phyloP scores from a whole-genome alignment of 805 yeast genomes.

The Starmerella kuoi region DNA sequence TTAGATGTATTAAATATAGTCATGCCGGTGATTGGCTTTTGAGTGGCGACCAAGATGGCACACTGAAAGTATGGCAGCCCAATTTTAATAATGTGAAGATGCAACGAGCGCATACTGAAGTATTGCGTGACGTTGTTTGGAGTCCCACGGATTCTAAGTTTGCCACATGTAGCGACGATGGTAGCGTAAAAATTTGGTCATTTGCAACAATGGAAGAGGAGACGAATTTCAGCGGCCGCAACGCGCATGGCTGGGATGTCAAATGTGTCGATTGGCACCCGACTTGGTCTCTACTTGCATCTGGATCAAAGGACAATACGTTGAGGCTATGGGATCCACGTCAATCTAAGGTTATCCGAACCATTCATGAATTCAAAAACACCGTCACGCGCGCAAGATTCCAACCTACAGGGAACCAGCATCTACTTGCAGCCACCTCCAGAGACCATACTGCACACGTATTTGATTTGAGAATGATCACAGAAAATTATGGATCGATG shows the following conservation, averaged over 20 bases:
- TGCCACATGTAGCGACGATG: slow-evolving; percentile 90
- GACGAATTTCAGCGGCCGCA: slow-evolving; percentile 50
- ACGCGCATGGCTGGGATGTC: slow-evolving; percentile 90
- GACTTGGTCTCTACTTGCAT: slow-evolving; percentile 65
- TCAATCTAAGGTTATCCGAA: slow-evolving; percentile 49
- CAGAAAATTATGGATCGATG: slow-evolving; percentile 1
- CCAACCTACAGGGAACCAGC: slow-evolving; percentile 65
- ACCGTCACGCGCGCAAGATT: slow-evolving; percentile 78
- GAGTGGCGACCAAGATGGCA: slow-evolving; percentile 88
- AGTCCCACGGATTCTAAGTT: slow-evolving; percentile 84
- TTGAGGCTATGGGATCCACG: slow-evolving; percentile 96
- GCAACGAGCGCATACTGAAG: slow-evolving; percentile 62
- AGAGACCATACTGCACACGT: slow-evolving; percentile 80
- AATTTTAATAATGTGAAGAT: slow-evolving; percentile 88
- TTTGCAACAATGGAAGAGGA: slow-evolving; percentile 79
- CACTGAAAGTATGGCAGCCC: slow-evolving; percentile 92
- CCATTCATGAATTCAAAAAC: slow-evolving; percentile 85
- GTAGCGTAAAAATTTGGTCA: slow-evolving; percentile 83
- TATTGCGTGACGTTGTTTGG: slow-evolving; percentile 75
- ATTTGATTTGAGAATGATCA: slow-evolving; percentile 55
- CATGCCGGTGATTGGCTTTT: slow-evolving; percentile 90
- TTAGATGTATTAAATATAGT: slow-evolving; percentile 65
- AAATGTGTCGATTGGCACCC: slow-evolving; percentile 97
- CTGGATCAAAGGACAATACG: slow-evolving; percentile 91
- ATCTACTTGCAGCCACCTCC: slow-evolving; percentile 72